Conservation (phyloP, 78 protist genomes). For the Dictyostelium brefeldianum region DNA sequence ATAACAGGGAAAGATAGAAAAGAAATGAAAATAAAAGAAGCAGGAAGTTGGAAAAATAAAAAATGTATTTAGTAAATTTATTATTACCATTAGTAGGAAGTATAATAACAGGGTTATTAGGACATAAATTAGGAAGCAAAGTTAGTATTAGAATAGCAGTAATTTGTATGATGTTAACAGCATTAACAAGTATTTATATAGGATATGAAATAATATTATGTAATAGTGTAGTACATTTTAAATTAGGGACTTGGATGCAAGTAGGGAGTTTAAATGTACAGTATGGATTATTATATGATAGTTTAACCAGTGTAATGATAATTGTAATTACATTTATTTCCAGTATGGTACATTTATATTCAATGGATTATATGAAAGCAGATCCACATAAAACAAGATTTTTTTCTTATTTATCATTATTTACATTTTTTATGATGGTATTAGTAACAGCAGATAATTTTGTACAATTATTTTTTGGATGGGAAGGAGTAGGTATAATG, state of each 20-base stretch:
- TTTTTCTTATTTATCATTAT: no score
- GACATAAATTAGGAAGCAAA: slow-evolving; percentile 12
- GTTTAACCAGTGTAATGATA: slow-evolving; percentile 42
- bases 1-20: slow-evolving; percentile 12
- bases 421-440: no score
- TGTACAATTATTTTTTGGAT: slow-evolving; percentile 35
- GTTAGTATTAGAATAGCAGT: slow-evolving; percentile 9
- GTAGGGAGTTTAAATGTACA: neutral
- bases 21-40: slow-evolving; percentile 26
- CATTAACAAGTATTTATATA: neutral
- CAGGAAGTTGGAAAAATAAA: slow-evolving; percentile 25
- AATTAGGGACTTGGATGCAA: slow-evolving; percentile 22
- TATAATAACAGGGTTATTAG: slow-evolving; percentile 1
- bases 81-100: slow-evolving; percentile 14
- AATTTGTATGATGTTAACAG: slow-evolving; percentile 22
- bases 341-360: slow-evolving; percentile 16
- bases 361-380: neutral
- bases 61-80: slow-evolving; percentile 19
- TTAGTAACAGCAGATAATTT: slow-evolving; percentile 16
- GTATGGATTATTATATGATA: slow-evolving; percentile 35
- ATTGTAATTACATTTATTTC: slow-evolving; percentile 42
- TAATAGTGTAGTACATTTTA: slow-evolving; percentile 13
- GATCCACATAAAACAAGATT: no score
- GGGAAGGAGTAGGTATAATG: slow-evolving; percentile 62
- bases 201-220: slow-evolving; percentile 29